Percentiles rank a stretch among this genome's conserved stretches.
These are phyloP conservation scores for Phytophthora pisi DNA, from an alignment of 352 stramenopile species.

Conservation along the genomic window DNA sequence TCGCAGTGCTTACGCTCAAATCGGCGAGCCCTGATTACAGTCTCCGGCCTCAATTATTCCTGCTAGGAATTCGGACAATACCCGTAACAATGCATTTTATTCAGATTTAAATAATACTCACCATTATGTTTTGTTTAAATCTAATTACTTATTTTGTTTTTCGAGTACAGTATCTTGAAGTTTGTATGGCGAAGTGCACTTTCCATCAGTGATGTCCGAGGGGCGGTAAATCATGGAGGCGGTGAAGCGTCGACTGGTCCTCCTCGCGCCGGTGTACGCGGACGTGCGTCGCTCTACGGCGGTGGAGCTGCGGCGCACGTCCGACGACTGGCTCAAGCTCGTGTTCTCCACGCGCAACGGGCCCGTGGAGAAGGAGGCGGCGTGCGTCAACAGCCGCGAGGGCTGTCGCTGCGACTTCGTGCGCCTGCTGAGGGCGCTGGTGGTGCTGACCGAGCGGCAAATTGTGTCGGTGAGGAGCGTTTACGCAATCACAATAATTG, in stretches of 20 bases:
- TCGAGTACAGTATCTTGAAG: constrained; percentile 3
- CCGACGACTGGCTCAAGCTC: constrained; percentile 39
- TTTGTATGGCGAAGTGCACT: constrained; percentile 6
- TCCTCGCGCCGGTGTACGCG: constrained; percentile 34
- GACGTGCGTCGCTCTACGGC: constrained; percentile 15
- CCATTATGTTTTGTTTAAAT: too few relatives aligned
- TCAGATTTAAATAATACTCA: too few relatives aligned
- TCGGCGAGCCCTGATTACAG: constrained; percentile 44
- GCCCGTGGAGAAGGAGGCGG: constrained; percentile 37
- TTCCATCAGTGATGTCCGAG: neutral
- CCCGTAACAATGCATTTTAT: neutral
- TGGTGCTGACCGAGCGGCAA: constrained; percentile 47
- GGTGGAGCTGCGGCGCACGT: constrained; percentile 34
- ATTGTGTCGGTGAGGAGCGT: constrained; percentile 38
- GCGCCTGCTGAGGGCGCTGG: constrained; percentile 41
- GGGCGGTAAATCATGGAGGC: constrained; percentile 6
- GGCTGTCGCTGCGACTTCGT: constrained; percentile 54
- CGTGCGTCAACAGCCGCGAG: constrained; percentile 42
- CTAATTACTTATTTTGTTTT: neutral
- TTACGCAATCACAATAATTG: constrained; percentile 38
- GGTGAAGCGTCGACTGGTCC: constrained; percentile 21
- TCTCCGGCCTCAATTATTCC: neutral
- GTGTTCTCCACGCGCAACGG: constrained; percentile 30
- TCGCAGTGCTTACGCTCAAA: constrained; percentile 27
- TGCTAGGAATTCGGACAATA: neutral